Percentiles rank a stretch among this genome's conserved stretches.
These are phyloP conservation scores for Ophiostoma himal-ulmi DNA, from an alignment of 2,329 filamentous ascomycete species.

Conservation along the genomic window DNA sequence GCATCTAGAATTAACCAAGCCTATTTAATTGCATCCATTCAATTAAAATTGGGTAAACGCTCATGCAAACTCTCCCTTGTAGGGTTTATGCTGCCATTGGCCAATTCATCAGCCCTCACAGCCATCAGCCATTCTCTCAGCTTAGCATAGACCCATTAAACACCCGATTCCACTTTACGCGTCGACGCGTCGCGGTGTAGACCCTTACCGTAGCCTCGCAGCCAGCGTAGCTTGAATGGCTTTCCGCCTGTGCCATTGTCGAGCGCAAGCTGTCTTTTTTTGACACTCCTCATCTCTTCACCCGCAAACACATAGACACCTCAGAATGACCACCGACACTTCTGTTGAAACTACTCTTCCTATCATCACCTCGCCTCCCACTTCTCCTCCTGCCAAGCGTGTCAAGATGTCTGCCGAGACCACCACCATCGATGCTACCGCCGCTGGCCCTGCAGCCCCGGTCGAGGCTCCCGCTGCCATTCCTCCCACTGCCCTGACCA, in stretches of 20 bases:
- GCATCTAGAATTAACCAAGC: no score
- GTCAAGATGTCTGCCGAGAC: constrained; percentile 49
- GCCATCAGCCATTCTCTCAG: neutral
- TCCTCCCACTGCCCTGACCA: constrained; percentile 50
- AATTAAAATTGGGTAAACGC: neutral
- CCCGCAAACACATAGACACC: no score
- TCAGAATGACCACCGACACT: constrained; percentile 22
- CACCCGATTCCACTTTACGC: constrained; percentile 23
- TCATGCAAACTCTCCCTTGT: neutral
- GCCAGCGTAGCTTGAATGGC: neutral
- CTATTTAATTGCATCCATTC: neutral
- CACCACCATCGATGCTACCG: constrained; percentile 35
- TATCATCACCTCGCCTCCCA: constrained; percentile 46
- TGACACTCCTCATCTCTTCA: neutral
- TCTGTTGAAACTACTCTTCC: constrained; percentile 18
- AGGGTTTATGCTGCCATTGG: neutral
- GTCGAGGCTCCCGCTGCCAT: constrained; percentile 20
- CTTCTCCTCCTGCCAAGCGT: constrained; percentile 74
- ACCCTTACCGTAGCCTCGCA: neutral
- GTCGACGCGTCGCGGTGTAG: constrained; percentile 19
- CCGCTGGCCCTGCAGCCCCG: constrained; percentile 31
- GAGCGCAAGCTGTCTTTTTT: neutral
- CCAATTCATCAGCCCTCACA: constrained; percentile 15
- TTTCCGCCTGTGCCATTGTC: neutral
- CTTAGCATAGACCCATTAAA: constrained; percentile 8